Evolutionary conservation across 2,329 filamentous ascomycete species (phyloP), one percentile per base, ranked within the genome.

Genomic region (Sclerotinia glacialis): DNA sequence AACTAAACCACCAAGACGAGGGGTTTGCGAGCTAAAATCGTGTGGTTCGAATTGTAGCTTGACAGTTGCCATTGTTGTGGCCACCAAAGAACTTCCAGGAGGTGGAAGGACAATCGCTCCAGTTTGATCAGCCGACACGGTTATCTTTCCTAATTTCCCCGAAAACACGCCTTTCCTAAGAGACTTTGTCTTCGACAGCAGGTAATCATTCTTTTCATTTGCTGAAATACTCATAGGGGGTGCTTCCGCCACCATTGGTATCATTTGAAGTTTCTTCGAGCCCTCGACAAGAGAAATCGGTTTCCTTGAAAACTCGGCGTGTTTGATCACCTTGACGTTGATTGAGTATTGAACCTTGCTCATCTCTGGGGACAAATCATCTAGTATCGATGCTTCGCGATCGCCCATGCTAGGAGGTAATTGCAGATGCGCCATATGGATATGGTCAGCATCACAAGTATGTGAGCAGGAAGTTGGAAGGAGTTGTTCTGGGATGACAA

Each of bases 121-220:
- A 16, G 76, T 69, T 67, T 77, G 76, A 8, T 68, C 69, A 31
- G 74, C 70, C 12, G 74, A 73, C 23, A 74, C 71, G 0, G 74
- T 76, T 52, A 77, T 74, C 26, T 69, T 73, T 53, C 76, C 76
- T 2, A 77, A 67, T 59, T 74, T 75, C 14, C 76, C 75, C 31
- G 74, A 75, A 56, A 77, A 77, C 37, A 77, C 66, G 2, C 75
- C 74, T 53, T 76, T 75, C 59, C 71, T 73, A 40, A 77, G 66
- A 0, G 67, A 63, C 61, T 77, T 77, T 12, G 72, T 70, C 50
- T 72, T 73, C 0, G 69, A 70, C 12, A 77, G 68, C 12, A 67
- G 49, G 49, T 73, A 77, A 26, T 76, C 69, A 50, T 68, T 65
- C 42, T 69, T 63, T 21, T 71, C 70, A 23, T 63, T 63, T 11